Evolutionary conservation across 1,284 basidiomycete genomes (phyloP).

Genomic region (Moesziomyces aphidis): DNA sequence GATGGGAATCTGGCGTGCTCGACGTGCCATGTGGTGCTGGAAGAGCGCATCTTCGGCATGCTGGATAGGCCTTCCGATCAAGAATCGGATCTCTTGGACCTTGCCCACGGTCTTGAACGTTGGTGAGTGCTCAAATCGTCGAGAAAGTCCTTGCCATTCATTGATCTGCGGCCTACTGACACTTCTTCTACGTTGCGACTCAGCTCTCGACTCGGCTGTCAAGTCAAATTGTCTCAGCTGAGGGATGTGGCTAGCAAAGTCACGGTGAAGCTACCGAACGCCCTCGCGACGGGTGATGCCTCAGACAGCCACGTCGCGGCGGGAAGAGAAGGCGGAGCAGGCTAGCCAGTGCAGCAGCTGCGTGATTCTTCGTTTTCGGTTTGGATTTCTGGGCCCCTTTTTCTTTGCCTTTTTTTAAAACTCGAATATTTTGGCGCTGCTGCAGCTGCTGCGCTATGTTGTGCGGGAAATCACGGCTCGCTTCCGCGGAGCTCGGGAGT

Average conservation of each 20-base stretch:
- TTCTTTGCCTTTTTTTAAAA: too few relatives aligned
- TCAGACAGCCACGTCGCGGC: not conserved
- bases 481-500: too few relatives aligned
- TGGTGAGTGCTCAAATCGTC: not conserved
- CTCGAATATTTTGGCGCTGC: too few relatives aligned
- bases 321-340: too few relatives aligned
- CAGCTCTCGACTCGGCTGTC: conserved; percentile 8
- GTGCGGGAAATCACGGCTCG: too few relatives aligned
- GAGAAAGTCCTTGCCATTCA: not conserved
- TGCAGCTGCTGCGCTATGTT: too few relatives aligned
- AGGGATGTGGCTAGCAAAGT: not conserved
- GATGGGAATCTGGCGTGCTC: conserved; percentile 2
- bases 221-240: conserved; percentile 1
- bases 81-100: conserved; percentile 3
- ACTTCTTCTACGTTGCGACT: too few relatives aligned
- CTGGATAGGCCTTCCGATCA: conserved; percentile 3
- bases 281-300: not conserved
- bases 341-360: too few relatives aligned
- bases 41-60: conserved; percentile 1
- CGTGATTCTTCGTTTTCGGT: too few relatives aligned
- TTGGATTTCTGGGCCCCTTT: too few relatives aligned
- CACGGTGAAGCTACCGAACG: not conserved
- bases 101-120: conserved; percentile 2
- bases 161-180: not conserved
- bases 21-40: conserved; percentile 5